Percentiles rank a stretch among this genome's conserved stretches.
These are phyloP conservation scores for Tetrahymena elliotti DNA, from an alignment of 73 alveolate species.

Conservation along the genomic window DNA sequence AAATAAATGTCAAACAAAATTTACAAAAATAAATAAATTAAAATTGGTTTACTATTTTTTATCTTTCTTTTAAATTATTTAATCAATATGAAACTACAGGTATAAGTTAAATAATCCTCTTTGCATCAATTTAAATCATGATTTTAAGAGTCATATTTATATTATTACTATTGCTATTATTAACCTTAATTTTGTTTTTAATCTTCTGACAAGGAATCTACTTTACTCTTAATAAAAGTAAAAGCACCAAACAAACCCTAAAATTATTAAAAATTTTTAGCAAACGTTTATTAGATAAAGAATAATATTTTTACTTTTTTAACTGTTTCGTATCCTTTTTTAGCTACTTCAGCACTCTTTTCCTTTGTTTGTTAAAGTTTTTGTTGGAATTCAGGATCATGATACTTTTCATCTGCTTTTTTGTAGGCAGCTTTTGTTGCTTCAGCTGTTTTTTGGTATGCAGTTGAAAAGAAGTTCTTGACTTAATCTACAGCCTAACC, in stretches of 20 bases:
- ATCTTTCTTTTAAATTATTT: too few relatives aligned
- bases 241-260: background rate
- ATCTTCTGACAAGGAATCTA: background rate
- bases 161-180: background rate
- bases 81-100: too few relatives aligned
- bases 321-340: slow-evolving; percentile 21
- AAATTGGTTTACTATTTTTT: too few relatives aligned
- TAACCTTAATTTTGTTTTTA: background rate
- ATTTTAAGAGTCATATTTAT: background rate
- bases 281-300: too few relatives aligned
- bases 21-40: background rate
- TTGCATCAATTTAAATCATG: background rate
- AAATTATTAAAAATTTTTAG: too few relatives aligned
- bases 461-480: slow-evolving; percentile 5
- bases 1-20: too few relatives aligned
- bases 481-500: slow-evolving; percentile 27
- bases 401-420: slow-evolving; percentile 31
- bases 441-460: slow-evolving; percentile 11
- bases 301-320: slow-evolving; percentile 14
- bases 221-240: background rate
- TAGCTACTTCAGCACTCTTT: slow-evolving; percentile 32
- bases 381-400: slow-evolving; percentile 29
- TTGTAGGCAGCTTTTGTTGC: slow-evolving; percentile 27
- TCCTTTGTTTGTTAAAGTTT: slow-evolving; percentile 8
- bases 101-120: too few relatives aligned